A percentile compares a stretch with the other conserved stretches of the same genome.
These are phyloP conservation scores for Paraphysoderma sedebokerense DNA, from an alignment of 371 early-diverging fungal species.

Conservation along the genomic window DNA sequence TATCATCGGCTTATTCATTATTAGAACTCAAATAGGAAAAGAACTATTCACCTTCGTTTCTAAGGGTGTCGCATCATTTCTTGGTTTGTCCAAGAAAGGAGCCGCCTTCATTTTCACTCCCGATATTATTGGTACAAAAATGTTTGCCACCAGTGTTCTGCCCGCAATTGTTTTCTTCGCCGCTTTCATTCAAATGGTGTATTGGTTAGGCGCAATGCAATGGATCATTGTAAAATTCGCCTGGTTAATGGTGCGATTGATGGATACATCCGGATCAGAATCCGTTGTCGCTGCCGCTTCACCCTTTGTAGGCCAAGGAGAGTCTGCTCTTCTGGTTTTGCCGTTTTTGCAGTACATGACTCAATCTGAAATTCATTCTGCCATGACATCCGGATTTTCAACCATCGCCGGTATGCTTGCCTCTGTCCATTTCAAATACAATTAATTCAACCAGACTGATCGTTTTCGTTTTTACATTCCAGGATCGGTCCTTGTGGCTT, in stretches of 20 bases:
- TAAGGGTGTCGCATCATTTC: constrained; percentile 37
- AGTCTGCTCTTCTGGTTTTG: constrained; percentile 62
- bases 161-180: constrained; percentile 80
- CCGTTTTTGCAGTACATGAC: constrained; percentile 77
- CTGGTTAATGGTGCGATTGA: constrained; percentile 39
- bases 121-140: constrained; percentile 10
- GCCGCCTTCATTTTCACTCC: constrained; percentile 48
- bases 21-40: constrained; percentile 55
- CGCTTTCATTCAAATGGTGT: constrained; percentile 63
- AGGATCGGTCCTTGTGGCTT: neutral
- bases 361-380: constrained; percentile 63
- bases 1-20: constrained; percentile 59
- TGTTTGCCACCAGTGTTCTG: constrained; percentile 52
- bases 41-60: constrained; percentile 59
- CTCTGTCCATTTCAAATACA: constrained; percentile 9
- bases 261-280: constrained; percentile 74
- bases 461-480: too few species aligned
- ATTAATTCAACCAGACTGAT: too few species aligned
- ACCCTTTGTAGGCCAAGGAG: constrained; percentile 26
- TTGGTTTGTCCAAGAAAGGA: constrained; percentile 46
- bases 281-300: constrained; percentile 75
- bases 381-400: constrained; percentile 82
- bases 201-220: constrained; percentile 71
- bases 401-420: constrained; percentile 86
- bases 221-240: constrained; percentile 57